Evolutionary conservation across 192 early-diverging fungal genomes (phyloP).

Genomic region (Umbelopsis sp.): DNA sequence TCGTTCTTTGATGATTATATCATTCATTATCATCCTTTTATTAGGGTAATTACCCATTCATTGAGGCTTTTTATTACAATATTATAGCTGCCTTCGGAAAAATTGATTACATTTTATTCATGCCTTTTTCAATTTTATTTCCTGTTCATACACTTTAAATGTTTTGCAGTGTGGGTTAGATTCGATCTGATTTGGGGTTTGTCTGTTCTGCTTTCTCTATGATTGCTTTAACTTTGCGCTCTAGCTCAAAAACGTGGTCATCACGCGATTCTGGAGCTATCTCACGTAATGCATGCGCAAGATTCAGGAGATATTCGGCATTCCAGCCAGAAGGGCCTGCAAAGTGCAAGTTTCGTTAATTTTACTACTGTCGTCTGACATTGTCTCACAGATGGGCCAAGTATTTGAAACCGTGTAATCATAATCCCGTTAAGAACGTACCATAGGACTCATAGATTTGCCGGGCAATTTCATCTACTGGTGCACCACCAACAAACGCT

Average conservation of each 20-base stretch:
- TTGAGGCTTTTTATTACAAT: too few relatives aligned
- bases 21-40: not conserved
- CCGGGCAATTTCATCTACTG: constrained; percentile 58
- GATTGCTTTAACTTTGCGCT: constrained; percentile 45
- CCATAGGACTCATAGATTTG: constrained; percentile 67
- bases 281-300: constrained; percentile 60
- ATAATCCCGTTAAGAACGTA: constrained; percentile 24
- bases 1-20: not conserved
- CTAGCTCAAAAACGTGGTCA: constrained; percentile 61
- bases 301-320: constrained; percentile 67
- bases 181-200: not conserved
- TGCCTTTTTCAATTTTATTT: too few relatives aligned
- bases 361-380: not conserved
- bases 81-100: too few relatives aligned
- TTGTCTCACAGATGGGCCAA: not conserved
- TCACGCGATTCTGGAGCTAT: constrained; percentile 55
- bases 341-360: not conserved
- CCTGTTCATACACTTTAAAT: too few relatives aligned
- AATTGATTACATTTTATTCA: too few relatives aligned
- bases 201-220: constrained; percentile 20
- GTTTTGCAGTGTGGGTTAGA: too few relatives aligned
- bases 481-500: constrained; percentile 74
- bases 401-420: too few relatives aligned
- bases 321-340: constrained; percentile 71
- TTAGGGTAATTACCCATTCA: too few relatives aligned